Base-by-base conservation (phyloP, 257 asterid species). In the Rauvolfia tetraphylla region DNA sequence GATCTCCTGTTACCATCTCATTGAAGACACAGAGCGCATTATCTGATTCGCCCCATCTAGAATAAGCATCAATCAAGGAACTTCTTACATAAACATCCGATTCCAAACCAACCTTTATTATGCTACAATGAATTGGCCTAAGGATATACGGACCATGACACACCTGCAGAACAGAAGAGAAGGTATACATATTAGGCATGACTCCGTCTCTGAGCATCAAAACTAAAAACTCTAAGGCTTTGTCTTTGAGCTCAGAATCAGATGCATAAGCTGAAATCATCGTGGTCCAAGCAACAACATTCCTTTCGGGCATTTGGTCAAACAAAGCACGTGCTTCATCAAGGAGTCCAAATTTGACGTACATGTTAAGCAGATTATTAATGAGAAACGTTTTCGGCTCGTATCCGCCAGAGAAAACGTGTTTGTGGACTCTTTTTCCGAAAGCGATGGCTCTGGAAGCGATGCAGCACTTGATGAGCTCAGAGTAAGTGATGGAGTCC, bases 81-180 rank as follows among this genome's bases (percentile, higher is more conserved):
- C 97, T 91, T 77, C 97, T 82, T n/a, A 91, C 97, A 70, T 87
- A 94, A 71, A 87, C 96, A 79, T 94, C 98, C 38, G 87, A 92
- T 80, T 92, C 97, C 85, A 94, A 72, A 46, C 98, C 97, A 72
- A 81, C 93, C 87, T 89, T 94, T 58, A 90, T 73, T 72, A 94
- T 87, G 79, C 90, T 81, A 75, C 90, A 81, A 71, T 94, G 98
- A 73, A 90, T 85, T 68, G 87, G 91, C 76, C 72, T 81, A 59
- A 92, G 91, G 77, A 80, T 79, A 22, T 67, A 51, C 56, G 86
- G 62, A 46, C 82, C 85, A 71, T 82, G 76, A 58, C 97, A 94
- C n/a, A 98, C 93, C 85, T 97, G 88, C 77, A 94, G 82, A 85
- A 94, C 93, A 4, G 98, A 94, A 66, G 98, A 94, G 78, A 80